These are phyloP conservation scores for Aspergillus texensis DNA, from an alignment of 2,329 filamentous ascomycete species.

Conservation along the genomic window DNA sequence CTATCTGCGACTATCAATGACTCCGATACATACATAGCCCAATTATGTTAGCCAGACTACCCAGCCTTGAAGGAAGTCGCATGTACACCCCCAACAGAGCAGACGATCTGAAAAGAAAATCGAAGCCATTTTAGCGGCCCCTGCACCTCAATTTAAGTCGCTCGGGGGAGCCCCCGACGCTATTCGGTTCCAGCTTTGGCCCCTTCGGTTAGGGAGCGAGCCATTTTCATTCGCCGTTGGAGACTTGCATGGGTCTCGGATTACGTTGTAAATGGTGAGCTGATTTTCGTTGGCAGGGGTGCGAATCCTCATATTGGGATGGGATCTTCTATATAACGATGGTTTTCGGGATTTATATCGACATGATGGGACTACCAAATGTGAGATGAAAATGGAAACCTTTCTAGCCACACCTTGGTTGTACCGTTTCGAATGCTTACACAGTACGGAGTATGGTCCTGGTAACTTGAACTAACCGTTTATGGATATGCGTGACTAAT, in stretches of 20 bases:
- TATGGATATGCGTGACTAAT: not conserved
- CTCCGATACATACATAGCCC: not conserved
- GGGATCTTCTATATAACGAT: too few relatives aligned
- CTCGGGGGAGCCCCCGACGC: not conserved
- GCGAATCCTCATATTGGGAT: not conserved
- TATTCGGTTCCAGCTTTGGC: not conserved
- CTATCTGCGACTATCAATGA: not conserved
- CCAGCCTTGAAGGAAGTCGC: not conserved
- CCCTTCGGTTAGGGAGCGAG: not conserved
- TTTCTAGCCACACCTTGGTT: not conserved
- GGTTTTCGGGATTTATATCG: too few relatives aligned
- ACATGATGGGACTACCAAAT: not conserved
- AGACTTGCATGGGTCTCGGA: not conserved
- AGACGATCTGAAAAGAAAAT: not conserved
- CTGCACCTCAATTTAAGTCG: not conserved
- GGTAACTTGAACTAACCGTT: not conserved
- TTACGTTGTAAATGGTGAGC: not conserved
- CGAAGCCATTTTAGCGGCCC: not conserved
- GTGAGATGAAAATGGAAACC: not conserved
- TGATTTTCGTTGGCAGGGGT: not conserved
- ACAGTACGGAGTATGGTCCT: too few relatives aligned
- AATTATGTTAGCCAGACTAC: not conserved
- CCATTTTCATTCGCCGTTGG: not conserved
- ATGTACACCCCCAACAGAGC: not conserved
- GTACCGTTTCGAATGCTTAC: too few relatives aligned